phyloP scores from a whole-genome alignment of 768 basidiomycete genomes.

The Rhizopogon vesiculosus region DNA sequence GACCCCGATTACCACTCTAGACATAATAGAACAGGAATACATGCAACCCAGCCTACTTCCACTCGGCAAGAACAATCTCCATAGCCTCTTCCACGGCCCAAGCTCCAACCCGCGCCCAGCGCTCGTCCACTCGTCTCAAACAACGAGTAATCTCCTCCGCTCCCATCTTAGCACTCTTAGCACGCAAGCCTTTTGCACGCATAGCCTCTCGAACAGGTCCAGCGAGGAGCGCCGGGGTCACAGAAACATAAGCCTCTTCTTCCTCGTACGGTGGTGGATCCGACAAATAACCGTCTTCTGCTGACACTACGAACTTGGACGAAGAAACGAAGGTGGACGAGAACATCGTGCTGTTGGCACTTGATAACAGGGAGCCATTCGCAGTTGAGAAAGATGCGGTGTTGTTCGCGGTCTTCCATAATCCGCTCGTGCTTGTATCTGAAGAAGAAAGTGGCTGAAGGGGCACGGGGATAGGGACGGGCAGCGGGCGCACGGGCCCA shows the following conservation, averaged over 20 bases:
- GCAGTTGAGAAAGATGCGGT: slow-evolving; percentile 25
- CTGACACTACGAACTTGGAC: slow-evolving; percentile 24
- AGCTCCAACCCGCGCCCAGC: slow-evolving; percentile 60
- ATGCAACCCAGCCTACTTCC: not conserved
- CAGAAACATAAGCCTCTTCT: slow-evolving; percentile 65
- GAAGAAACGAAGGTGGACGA: slow-evolving; percentile 23
- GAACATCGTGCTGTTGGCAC: slow-evolving; percentile 20
- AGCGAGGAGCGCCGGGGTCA: slow-evolving; percentile 50
- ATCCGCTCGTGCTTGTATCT: slow-evolving; percentile 20
- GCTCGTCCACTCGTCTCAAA: slow-evolving; percentile 49
- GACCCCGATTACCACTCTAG: not conserved
- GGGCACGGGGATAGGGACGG: not conserved
- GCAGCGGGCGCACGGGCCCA: slow-evolving; percentile 43
- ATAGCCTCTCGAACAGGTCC: slow-evolving; percentile 44
- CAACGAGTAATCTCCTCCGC: slow-evolving; percentile 38
- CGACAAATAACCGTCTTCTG: slow-evolving; percentile 42
- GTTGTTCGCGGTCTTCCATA: slow-evolving; percentile 45
- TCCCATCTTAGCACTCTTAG: slow-evolving; percentile 1
- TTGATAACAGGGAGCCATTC: slow-evolving; percentile 10
- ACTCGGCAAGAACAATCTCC: slow-evolving; percentile 18
- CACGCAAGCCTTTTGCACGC: slow-evolving; percentile 23
- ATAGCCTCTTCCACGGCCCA: slow-evolving; percentile 65
- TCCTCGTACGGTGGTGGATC: slow-evolving; percentile 55
- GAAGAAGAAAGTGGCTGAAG: not conserved
- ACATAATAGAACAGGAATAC: not conserved